Evolutionary conservation across 2,329 filamentous ascomycete species (phyloP), one percentile per base, ranked within the genome.

Genomic region (Penicillium aurantiogriseum): DNA sequence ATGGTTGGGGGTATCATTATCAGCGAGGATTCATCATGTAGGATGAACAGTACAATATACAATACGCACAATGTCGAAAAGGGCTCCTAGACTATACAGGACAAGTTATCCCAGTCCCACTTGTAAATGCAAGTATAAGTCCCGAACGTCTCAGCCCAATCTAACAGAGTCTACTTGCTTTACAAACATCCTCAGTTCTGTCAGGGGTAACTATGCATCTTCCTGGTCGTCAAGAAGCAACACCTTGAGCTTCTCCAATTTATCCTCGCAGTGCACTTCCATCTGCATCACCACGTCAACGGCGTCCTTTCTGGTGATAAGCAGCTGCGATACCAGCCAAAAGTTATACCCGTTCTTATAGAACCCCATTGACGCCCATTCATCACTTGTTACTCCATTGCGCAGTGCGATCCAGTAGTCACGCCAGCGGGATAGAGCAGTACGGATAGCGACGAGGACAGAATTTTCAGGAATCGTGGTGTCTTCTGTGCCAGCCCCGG

Each of bases 251-350:
- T 76, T 75, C 48, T 74, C 68, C 39, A 78, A 57, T 53, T 77
- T 77, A 61, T 78, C 76, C 49, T 77, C 75, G 36, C 76, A 78
- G 51, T 74, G 74, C n/a, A 77, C 73, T 47, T 77, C 76, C 74
- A 76, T 77, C 45, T 67, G 67, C 69, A 77, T 76, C 10, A 77
- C 70, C 15, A 78, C 73, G 52, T 78, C 75, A n/a, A 77, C 69
- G 9, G 73, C 73, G 53, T 76, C 71, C 45, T 76, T 76, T 38
- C 75, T 75, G 21, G 72, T 77, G 57, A 77, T 71, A 15, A 78
- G 70, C 4, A 77, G 62, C 46, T 76, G 73, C 5, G 74, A 74
- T 13, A 78, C 74, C 23, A 77, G 70, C 75, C 75, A 78, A 61
- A 76, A 77, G 17, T 76, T 74, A 54, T 76, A 77, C 0, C 69